phyloP scores from a whole-genome alignment of 2,329 filamentous ascomycete species.

The Pseudonectria buxi region DNA sequence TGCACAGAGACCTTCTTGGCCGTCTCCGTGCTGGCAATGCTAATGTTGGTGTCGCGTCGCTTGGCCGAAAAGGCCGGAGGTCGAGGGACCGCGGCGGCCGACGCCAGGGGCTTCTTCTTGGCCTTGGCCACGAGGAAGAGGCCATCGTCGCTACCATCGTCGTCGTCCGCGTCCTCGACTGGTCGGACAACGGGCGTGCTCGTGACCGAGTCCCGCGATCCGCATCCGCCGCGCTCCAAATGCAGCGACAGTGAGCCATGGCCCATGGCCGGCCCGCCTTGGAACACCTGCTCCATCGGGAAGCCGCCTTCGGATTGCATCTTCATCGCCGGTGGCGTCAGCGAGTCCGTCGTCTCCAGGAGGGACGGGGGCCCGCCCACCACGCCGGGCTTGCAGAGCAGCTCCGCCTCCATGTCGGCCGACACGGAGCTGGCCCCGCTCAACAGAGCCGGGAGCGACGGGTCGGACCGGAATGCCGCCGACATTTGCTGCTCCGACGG shows the following conservation, averaged over 20 bases:
- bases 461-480: constrained; percentile 53
- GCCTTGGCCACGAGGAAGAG: constrained; percentile 47
- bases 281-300: constrained; percentile 36
- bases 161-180: constrained; percentile 37
- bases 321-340: constrained; percentile 45
- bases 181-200: constrained; percentile 22
- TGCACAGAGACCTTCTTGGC: constrained; percentile 49
- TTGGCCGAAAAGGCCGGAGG: constrained; percentile 31
- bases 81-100: constrained; percentile 8
- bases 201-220: constrained; percentile 15
- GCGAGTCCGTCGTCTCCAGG: constrained; percentile 46
- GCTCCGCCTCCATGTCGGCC: constrained; percentile 55
- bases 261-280: constrained; percentile 26
- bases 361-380: constrained; percentile 36
- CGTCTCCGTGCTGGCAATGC: constrained; percentile 56
- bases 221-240: constrained; percentile 9
- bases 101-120: constrained; percentile 35
- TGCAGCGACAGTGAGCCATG: constrained; percentile 26
- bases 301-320: constrained; percentile 43
- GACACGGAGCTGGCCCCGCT: constrained; percentile 60
- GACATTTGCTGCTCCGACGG: constrained; percentile 41
- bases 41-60: constrained; percentile 54
- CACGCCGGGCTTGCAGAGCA: constrained; percentile 43
- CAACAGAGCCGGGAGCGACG: constrained; percentile 55
- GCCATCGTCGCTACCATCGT: constrained; percentile 49